Percentiles rank a stretch among this genome's conserved stretches.
Conservation (phyloP, 2,329 filamentous ascomycete species). For the Teratosphaeria pseudoeucalypti region DNA sequence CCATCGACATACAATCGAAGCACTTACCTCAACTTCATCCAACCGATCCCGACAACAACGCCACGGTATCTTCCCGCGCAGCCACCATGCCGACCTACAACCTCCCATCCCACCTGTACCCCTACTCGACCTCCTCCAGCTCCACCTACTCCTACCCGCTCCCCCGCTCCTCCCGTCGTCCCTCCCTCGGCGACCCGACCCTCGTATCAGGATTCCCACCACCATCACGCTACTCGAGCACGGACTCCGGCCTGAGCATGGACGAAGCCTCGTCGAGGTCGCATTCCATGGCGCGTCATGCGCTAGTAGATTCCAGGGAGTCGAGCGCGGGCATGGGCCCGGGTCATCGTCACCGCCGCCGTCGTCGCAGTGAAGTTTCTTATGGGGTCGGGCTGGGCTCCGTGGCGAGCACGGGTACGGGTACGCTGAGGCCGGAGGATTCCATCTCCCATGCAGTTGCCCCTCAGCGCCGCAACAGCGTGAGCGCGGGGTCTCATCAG, state of each 20-base stretch:
- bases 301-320: too few species aligned
- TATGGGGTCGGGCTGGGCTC: neutral
- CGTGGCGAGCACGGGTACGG: neutral
- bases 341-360: too few species aligned
- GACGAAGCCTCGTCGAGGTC: neutral
- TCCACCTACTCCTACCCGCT: too few species aligned
- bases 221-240: neutral
- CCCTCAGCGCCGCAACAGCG: neutral
- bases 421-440: neutral
- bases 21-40: neutral
- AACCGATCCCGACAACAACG: neutral
- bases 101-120: too few species aligned
- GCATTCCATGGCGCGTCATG: too few species aligned
- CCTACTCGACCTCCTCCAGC: neutral
- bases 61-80: neutral
- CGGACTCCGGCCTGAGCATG: neutral
- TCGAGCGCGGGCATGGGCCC: too few species aligned
- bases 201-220: neutral
- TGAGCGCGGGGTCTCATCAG: neutral
- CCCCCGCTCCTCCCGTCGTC: neutral
- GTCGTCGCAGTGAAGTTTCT: neutral
- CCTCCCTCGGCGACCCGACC: neutral
- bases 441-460: neutral
- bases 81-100: neutral
- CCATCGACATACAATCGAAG: neutral